A percentile compares a stretch with the other conserved stretches of the same genome.
phyloP scores from a whole-genome alignment of 768 basidiomycete species.

The Termitomyces sp. region DNA sequence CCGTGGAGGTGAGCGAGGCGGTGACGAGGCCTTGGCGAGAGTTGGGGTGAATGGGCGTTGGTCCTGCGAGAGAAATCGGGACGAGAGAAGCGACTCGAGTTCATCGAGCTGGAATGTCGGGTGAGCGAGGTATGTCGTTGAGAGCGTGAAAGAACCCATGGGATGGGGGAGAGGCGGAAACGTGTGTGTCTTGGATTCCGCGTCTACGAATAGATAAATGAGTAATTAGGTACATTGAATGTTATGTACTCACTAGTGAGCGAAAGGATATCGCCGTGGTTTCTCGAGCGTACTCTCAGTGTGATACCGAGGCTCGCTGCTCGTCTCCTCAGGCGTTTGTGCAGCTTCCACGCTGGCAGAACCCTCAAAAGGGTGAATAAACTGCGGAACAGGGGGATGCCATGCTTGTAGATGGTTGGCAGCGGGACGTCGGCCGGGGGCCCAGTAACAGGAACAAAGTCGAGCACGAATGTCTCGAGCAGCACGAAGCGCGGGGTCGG shows the following conservation, averaged over 20 bases:
- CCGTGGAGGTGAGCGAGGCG: conserved; percentile 28
- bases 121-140: conserved; percentile 60
- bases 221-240: conserved; percentile 32
- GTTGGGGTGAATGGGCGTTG: conserved; percentile 73
- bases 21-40: conserved; percentile 49
- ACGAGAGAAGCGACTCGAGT: conserved; percentile 73
- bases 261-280: conserved; percentile 25
- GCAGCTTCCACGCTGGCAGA: conserved; percentile 75
- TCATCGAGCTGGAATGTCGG: conserved; percentile 77
- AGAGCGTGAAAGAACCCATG: conserved; percentile 58
- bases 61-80: conserved; percentile 68
- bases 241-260: conserved; percentile 21
- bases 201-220: conserved; percentile 32
- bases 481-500: conserved; percentile 69
- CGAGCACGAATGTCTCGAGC: conserved; percentile 69
- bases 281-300: conserved; percentile 38
- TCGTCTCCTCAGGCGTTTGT: conserved; percentile 54
- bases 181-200: conserved; percentile 49
- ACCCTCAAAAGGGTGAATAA: conserved; percentile 70
- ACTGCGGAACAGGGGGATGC: conserved; percentile 79
- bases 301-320: conserved; percentile 45
- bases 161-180: conserved; percentile 73
- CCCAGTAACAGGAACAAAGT: conserved; percentile 34
- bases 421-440: conserved; percentile 52
- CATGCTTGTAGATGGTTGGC: conserved; percentile 82